These are phyloP conservation scores for Sporothrix mexicana DNA, from an alignment of 2,329 filamentous ascomycete genomes.

Conservation along the genomic window DNA sequence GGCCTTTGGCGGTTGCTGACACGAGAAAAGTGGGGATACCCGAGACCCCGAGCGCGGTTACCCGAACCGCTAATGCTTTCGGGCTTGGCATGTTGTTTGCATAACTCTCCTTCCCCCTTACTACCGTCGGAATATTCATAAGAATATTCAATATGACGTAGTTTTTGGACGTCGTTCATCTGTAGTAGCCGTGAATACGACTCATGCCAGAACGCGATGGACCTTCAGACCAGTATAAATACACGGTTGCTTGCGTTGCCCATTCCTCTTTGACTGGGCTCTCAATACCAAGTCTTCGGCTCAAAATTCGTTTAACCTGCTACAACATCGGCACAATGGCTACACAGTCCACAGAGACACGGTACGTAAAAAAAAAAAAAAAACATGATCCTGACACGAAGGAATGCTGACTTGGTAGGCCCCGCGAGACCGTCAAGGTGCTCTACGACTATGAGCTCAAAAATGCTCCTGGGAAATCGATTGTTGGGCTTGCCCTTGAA, in stretches of 20 bases:
- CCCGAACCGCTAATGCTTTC: slow-evolving; percentile 9
- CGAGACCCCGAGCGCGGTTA: slow-evolving; percentile 9
- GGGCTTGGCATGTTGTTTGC: not conserved
- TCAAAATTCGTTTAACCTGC: too few species aligned
- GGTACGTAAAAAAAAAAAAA: slow-evolving; percentile 9
- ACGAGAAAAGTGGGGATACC: slow-evolving; percentile 13
- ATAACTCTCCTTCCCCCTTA: not conserved
- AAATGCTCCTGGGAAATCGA: slow-evolving; percentile 10
- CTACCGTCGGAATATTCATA: not conserved
- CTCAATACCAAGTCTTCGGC: not conserved
- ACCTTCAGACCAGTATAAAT: slow-evolving; percentile 7
- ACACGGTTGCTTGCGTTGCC: not conserved
- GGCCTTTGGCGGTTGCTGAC: not conserved
- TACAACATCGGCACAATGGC: too few species aligned
- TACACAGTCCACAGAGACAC: not conserved
- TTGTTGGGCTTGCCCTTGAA: slow-evolving; percentile 4
- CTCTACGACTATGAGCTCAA: slow-evolving; percentile 24
- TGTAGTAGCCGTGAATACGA: not conserved
- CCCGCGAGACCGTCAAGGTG: slow-evolving; percentile 11
- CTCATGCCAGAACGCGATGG: not conserved
- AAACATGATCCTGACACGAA: slow-evolving; percentile 14
- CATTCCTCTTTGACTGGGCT: not conserved
- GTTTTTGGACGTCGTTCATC: too few species aligned
- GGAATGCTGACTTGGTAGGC: not conserved
- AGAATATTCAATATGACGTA: too few species aligned